These are phyloP conservation scores for Leccinum pellstonianum DNA, from an alignment of 768 basidiomycete species.

Conservation along the genomic window DNA sequence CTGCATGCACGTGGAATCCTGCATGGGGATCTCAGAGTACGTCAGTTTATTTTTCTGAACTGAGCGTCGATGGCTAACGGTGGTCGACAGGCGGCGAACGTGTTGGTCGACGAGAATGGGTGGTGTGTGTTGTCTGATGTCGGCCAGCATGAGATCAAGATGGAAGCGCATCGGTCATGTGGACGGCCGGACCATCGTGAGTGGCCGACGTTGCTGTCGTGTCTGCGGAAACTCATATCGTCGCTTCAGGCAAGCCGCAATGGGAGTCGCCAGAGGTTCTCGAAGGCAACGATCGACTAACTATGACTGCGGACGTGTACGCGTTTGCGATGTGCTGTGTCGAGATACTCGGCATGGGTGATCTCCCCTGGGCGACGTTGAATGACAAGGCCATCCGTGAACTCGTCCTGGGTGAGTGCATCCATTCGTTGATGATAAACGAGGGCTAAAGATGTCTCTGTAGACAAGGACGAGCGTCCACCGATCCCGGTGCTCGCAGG, in stretches of 20 bases:
- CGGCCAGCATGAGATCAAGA: conserved; percentile 78
- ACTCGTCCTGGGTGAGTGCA: conserved; percentile 48
- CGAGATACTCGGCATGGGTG: conserved; percentile 62
- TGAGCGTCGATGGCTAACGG: too few relatives aligned
- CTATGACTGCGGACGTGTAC: conserved; percentile 62
- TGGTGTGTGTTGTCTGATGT: conserved; percentile 80
- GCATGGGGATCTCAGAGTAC: too few relatives aligned
- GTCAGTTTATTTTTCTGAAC: too few relatives aligned
- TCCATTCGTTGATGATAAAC: background rate
- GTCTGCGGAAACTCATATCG: background rate
- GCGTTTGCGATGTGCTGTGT: conserved; percentile 65
- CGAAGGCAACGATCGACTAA: conserved; percentile 45
- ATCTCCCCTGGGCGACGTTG: conserved; percentile 53
- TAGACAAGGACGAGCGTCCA: conserved; percentile 55
- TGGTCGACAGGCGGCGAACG: conserved; percentile 57
- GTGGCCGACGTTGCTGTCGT: background rate
- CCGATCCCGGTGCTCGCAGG: conserved; percentile 39
- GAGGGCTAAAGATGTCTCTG: background rate
- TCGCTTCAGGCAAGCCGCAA: too few relatives aligned
- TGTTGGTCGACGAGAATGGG: conserved; percentile 45
- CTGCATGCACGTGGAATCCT: too few relatives aligned
- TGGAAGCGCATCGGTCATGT: conserved; percentile 62
- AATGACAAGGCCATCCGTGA: conserved; percentile 52
- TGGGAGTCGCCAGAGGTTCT: conserved; percentile 76
- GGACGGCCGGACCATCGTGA: conserved; percentile 48